A percentile compares a stretch with the other conserved stretches of the same genome.
These are phyloP conservation scores for Escallonia herrerae DNA, from an alignment of 129 eudicot species.

Conservation along the genomic window DNA sequence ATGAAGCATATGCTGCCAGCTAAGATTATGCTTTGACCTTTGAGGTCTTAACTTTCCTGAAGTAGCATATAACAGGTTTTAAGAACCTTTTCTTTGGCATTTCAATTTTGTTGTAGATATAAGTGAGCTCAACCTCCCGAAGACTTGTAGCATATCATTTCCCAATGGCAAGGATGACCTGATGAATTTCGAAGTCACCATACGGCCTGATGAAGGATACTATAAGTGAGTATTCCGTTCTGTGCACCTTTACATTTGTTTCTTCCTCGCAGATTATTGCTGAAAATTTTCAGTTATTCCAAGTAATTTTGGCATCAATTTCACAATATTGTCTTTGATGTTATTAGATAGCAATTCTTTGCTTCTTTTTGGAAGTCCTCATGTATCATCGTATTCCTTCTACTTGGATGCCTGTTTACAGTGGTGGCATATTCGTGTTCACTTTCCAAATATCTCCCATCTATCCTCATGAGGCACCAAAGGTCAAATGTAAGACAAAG, in stretches of 20 bases:
- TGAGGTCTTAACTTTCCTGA: too few species aligned
- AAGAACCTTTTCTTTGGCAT: neutral
- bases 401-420: slow-evolving; percentile 27
- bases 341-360: too few species aligned
- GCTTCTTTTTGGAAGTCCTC: neutral
- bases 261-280: neutral
- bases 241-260: neutral
- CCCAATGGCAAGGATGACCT: slow-evolving; percentile 68
- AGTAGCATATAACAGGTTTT: too few species aligned
- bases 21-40: too few species aligned
- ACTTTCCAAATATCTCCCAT: slow-evolving; percentile 78
- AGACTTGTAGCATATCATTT: slow-evolving; percentile 43
- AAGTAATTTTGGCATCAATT: too few species aligned
- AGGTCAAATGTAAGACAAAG: slow-evolving; percentile 98
- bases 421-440: slow-evolving; percentile 82
- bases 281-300: neutral
- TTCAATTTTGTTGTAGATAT: slow-evolving; percentile 33
- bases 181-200: slow-evolving; percentile 64
- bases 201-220: slow-evolving; percentile 63
- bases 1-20: too few species aligned
- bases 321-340: neutral
- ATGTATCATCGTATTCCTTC: neutral
- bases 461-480: slow-evolving; percentile 95
- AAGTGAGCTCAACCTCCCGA: slow-evolving; percentile 51
- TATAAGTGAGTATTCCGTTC: slow-evolving; percentile 32